These are phyloP conservation scores for Phytomonas sp. DNA, from an alignment of 208 protist genomes.

Conservation along the genomic window DNA sequence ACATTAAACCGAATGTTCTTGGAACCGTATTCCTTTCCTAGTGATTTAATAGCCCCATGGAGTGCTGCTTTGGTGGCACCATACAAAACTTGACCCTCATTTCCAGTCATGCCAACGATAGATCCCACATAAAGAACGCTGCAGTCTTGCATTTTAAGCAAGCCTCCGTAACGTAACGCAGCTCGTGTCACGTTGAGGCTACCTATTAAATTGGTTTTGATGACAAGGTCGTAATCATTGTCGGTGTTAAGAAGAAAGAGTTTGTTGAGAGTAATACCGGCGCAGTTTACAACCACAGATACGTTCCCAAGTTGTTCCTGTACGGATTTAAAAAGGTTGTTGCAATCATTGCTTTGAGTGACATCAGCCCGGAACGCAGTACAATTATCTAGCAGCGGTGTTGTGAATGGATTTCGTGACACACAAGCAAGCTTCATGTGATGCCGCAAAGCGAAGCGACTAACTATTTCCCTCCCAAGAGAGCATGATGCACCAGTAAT, in stretches of 20 bases:
- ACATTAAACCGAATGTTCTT: slow-evolving; percentile 89
- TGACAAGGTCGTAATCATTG: slow-evolving; percentile 55
- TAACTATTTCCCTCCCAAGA: slow-evolving; percentile 41
- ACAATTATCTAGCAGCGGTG: slow-evolving; percentile 31
- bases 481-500: slow-evolving; percentile 65
- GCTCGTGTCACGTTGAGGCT: slow-evolving; percentile 63
- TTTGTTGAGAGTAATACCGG: slow-evolving; percentile 73
- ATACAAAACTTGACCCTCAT: slow-evolving; percentile 88
- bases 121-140: slow-evolving; percentile 77
- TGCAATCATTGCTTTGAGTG: slow-evolving; percentile 29
- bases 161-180: slow-evolving; percentile 67
- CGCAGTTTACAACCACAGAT: slow-evolving; percentile 71
- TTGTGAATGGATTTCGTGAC: slow-evolving; percentile 30
- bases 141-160: slow-evolving; percentile 42
- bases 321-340: slow-evolving; percentile 44
- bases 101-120: slow-evolving; percentile 60
- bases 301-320: slow-evolving; percentile 32
- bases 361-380: slow-evolving; percentile 47
- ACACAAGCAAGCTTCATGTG: slow-evolving; percentile 55
- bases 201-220: slow-evolving; percentile 72
- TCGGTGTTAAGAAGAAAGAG: slow-evolving; percentile 54
- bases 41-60: slow-evolving; percentile 68
- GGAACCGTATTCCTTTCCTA: slow-evolving; percentile 70
- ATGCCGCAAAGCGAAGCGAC: slow-evolving; percentile 35
- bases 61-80: slow-evolving; percentile 87